Conservation (phyloP, 73 alveolate species). For the Symbiodinium natans region DNA sequence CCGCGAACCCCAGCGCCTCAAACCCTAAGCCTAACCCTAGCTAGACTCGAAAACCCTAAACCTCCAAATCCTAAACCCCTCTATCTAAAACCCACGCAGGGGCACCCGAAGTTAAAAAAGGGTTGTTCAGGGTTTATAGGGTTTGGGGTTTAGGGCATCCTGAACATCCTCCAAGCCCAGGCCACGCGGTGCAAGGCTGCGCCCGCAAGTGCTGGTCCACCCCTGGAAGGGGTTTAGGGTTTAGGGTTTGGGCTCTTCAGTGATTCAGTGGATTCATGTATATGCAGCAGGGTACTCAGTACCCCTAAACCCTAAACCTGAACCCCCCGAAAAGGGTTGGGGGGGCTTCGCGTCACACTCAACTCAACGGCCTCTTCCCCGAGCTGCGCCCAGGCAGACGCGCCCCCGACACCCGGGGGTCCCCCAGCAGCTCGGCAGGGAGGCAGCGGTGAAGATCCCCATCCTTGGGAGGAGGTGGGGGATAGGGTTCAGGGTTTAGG, state of each 20-base stretch:
- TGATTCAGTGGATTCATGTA: too few relatives aligned
- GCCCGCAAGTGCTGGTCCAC: slow-evolving; percentile 44
- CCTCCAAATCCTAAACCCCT: too few relatives aligned
- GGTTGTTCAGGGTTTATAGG: neutral
- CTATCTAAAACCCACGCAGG: neutral
- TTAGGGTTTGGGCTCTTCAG: neutral
- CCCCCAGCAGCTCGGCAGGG: slow-evolving; percentile 63
- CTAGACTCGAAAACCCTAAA: too few relatives aligned
- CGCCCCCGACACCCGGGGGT: slow-evolving; percentile 19
- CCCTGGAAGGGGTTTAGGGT: neutral
- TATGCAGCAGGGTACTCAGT: too few relatives aligned
- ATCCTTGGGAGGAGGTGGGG: neutral
- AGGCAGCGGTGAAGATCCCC: slow-evolving; percentile 11
- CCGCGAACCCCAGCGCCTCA: too few relatives aligned
- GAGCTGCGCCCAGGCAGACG: neutral
- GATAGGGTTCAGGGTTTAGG: neutral
- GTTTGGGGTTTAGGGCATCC: too few relatives aligned
- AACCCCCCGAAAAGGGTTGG: too few relatives aligned
- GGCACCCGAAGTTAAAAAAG: neutral
- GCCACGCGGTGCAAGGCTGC: slow-evolving; percentile 58
- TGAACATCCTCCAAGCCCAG: too few relatives aligned
- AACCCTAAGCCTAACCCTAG: too few relatives aligned
- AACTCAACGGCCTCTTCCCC: neutral
- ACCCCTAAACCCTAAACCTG: neutral
- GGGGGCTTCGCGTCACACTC: neutral